Conservation (phyloP, 106 monocot species). For the Phalaenopsis equestris region DNA sequence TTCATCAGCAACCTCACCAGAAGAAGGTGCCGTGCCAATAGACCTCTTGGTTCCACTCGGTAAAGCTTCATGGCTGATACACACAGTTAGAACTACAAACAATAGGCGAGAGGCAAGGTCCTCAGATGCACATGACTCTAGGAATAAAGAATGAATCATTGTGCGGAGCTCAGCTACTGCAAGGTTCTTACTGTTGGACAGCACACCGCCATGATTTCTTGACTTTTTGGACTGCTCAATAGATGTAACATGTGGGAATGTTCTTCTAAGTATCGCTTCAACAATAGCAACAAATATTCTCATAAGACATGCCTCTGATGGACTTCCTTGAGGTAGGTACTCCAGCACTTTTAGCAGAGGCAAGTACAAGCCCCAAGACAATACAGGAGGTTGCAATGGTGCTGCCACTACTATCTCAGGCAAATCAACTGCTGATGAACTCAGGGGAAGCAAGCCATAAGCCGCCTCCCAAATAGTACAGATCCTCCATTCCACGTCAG, state of each 20-base stretch:
- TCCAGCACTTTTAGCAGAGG: constrained; percentile 91
- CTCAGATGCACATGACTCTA: constrained; percentile 93
- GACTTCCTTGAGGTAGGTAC: constrained; percentile 91
- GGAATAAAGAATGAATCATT: constrained; percentile 91
- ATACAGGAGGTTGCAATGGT: constrained; percentile 85
- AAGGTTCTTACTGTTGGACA: constrained; percentile 63
- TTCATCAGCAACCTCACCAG: constrained; percentile 31
- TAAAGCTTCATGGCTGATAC: constrained; percentile 79
- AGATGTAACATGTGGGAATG: constrained; percentile 65
- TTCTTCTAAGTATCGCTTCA: constrained; percentile 79
- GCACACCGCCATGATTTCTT: constrained; percentile 35
- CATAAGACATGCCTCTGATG: constrained; percentile 96
- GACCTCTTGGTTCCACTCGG: constrained; percentile 88
- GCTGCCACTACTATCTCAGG: constrained; percentile 91
- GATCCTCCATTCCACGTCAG: constrained; percentile 97
- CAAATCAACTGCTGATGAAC: constrained; percentile 88
- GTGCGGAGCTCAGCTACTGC: constrained; percentile 90
- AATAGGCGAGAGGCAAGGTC: constrained; percentile 83
- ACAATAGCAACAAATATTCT: constrained; percentile 96
- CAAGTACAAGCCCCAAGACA: constrained; percentile 87
- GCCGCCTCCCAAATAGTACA: constrained; percentile 99
- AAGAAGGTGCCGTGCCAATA: constrained; percentile 30
- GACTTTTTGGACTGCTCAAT: constrained; percentile 43
- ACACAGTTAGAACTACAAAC: constrained; percentile 91
- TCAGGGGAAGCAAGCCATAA: constrained; percentile 90